Evolutionary conservation across 1,139 yeast species (phyloP), one percentile per base, ranked within the genome.

Genomic region (Taphrina communis): DNA sequence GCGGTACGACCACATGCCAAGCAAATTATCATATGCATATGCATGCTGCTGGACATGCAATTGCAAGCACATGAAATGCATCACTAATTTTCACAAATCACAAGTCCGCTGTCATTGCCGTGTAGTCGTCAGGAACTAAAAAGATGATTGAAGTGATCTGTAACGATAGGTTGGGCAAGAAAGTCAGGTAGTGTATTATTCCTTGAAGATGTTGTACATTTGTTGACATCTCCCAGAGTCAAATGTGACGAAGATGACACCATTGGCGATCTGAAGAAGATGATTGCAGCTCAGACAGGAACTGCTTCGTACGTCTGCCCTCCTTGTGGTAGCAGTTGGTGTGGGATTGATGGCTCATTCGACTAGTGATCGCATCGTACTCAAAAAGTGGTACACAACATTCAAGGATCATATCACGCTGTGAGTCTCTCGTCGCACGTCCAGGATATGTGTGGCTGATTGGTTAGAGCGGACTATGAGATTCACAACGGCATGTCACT

Each of bases 241-340:
- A 69, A 75, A 79, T 91, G 97, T 75, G 82, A 93, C 21, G 88
- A 88, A 2, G 87, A 87, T 9, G 99, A 94, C 76, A 84, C 94
- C 0, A 83, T 94, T n/a, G 97, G 95, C 4, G 99, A 95, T 75
- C 87, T 94, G 78, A 94, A 95, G 80, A 87, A 88, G 76, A 85
- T 94, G 11, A 79, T 95, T 19, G 88, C 94, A 0, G 81, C 91
- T 21, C 98, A 93, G 76, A 84, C 90, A 21, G 97, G 97, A 1
- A 88, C 93, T 0, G 80, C 87, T 0, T 39, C 48, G 53, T 56
- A 50, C 3, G 67, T 31, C 8, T 38, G n/a, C 21, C 36, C n/a
- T 35, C 6, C 36, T 25, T 25, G 31, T 25, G 31, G 31, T 25
- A 2, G 31, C 4, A 25, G 4, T 4, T 4, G 31, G 31, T 25